Percentiles rank a stretch among this genome's conserved stretches.
phyloP scores from a whole-genome alignment of 2,329 filamentous ascomycete genomes.

The Penicillium frequentans region DNA sequence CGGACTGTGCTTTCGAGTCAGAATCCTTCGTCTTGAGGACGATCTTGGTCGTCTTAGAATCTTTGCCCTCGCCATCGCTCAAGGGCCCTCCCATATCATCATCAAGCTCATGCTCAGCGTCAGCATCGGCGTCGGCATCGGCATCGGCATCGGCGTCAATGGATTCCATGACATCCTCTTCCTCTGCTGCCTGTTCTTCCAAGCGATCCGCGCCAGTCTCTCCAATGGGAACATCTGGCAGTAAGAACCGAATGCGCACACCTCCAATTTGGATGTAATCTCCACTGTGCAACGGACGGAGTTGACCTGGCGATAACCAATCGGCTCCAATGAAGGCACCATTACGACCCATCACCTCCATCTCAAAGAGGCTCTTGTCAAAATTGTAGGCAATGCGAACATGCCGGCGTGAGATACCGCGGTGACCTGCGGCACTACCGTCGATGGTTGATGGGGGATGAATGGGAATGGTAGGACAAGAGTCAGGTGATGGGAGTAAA shows the following conservation, averaged over 20 bases:
- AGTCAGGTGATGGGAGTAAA: slow-evolving; percentile 51
- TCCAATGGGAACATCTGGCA: slow-evolving; percentile 53
- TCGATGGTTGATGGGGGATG: slow-evolving; percentile 54
- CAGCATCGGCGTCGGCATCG: slow-evolving; percentile 16
- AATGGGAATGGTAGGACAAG: slow-evolving; percentile 60
- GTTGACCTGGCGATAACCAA: slow-evolving; percentile 48
- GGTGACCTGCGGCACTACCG: slow-evolving; percentile 51
- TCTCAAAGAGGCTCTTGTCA: slow-evolving; percentile 56
- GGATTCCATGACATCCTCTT: slow-evolving; percentile 32
- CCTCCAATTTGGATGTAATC: slow-evolving; percentile 61
- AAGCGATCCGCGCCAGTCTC: slow-evolving; percentile 50
- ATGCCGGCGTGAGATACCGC: slow-evolving; percentile 63
- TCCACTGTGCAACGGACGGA: slow-evolving; percentile 54
- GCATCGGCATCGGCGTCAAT: slow-evolving; percentile 27
- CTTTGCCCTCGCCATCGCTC: slow-evolving; percentile 30
- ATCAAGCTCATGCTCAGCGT: slow-evolving; percentile 45
- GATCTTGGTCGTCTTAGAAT: slow-evolving; percentile 30
- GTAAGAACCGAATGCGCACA: slow-evolving; percentile 57
- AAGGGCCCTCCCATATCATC: slow-evolving; percentile 26
- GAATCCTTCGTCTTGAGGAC: slow-evolving; percentile 32
- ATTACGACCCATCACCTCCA: slow-evolving; percentile 60
- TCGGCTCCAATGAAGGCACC: slow-evolving; percentile 57
- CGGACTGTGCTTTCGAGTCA: slow-evolving; percentile 29
- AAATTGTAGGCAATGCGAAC: slow-evolving; percentile 62
- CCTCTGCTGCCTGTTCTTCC: slow-evolving; percentile 41